Base-by-base conservation (phyloP, 805 yeast species). In the Starmera dryadoides region DNA sequence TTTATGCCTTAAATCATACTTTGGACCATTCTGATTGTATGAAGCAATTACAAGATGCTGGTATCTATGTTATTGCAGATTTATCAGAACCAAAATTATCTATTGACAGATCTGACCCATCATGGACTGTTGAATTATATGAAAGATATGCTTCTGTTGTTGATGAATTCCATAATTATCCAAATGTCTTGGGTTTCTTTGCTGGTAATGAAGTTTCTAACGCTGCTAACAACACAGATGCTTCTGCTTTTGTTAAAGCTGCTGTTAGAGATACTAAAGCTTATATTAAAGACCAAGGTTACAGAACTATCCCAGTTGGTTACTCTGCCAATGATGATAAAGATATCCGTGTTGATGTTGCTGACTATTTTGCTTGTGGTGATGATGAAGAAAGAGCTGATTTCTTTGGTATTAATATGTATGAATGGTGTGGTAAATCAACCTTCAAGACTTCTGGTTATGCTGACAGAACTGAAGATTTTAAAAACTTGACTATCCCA, bases 131-230 rank as follows among this genome's bases (percentile, higher is more conserved):
- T 33, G 80, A 71, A 4, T 64, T 82, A 48, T 80, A 67, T 59
- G 63, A 75, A 38, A 76, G 89, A 68, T 84, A 84, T 67, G 77
- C 81, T 39, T 53, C 69, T 6, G 86, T 83, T 38, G 77, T 84
- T 50, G 91, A 84, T 58, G 59, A 63, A 53, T 77, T 84, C 71
- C 75, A 75, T 42, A 69, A 73, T 57, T 83, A 82, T 62, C 72
- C 85, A 53, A 84, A 83, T 60, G 71, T 81, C 37, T 67, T 84
- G 49, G 93, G 93, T 52, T 84, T 83, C 72, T 83, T 83, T 60
- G 91, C 91, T 35, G 91, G 91, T 71, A 84, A 84, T 58, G 91
- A 84, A 71, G 91, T 84, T 46, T 73, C 87, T 54, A 82, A 83
- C 63, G 71, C 75, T 51, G 59, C 58, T 25, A 57, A 75, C 50